phyloP scores from a whole-genome alignment of 2,329 filamentous ascomycete species.

The Cercospora sp. region DNA sequence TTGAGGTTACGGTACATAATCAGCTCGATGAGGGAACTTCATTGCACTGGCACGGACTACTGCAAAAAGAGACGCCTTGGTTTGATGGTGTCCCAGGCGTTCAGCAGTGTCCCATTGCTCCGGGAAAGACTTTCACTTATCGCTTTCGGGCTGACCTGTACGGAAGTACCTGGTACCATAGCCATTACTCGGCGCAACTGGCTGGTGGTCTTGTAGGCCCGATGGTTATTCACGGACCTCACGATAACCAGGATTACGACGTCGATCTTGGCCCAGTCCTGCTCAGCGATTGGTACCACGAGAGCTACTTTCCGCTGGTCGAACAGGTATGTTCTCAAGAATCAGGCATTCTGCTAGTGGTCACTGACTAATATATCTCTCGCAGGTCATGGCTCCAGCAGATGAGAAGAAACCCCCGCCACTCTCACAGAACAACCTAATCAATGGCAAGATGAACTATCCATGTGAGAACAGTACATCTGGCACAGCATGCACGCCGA shows the following conservation, averaged over 20 bases:
- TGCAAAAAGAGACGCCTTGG: conserved; percentile 55
- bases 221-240: conserved; percentile 49
- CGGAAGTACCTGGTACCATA: conserved; percentile 34
- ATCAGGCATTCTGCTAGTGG: neutral
- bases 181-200: conserved; percentile 46
- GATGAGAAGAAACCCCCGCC: conserved; percentile 30
- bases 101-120: conserved; percentile 50
- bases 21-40: conserved; percentile 47
- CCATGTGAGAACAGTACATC: conserved; percentile 36
- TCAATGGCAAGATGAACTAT: conserved; percentile 36
- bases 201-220: conserved; percentile 46
- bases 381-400: conserved; percentile 35
- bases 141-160: conserved; percentile 46
- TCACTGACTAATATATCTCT: neutral
- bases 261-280: conserved; percentile 48
- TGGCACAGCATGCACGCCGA: conserved; percentile 33
- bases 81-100: conserved; percentile 53
- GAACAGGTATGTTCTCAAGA: conserved; percentile 15
- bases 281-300: conserved; percentile 49
- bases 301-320: conserved; percentile 36
- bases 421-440: conserved; percentile 33
- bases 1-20: conserved; percentile 42
- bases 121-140: conserved; percentile 41
- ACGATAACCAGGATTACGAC: conserved; percentile 45
- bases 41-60: conserved; percentile 56